phyloP scores from a whole-genome alignment of 2,329 filamentous ascomycete genomes.

The Gnomoniopsis smithogilvyi region DNA sequence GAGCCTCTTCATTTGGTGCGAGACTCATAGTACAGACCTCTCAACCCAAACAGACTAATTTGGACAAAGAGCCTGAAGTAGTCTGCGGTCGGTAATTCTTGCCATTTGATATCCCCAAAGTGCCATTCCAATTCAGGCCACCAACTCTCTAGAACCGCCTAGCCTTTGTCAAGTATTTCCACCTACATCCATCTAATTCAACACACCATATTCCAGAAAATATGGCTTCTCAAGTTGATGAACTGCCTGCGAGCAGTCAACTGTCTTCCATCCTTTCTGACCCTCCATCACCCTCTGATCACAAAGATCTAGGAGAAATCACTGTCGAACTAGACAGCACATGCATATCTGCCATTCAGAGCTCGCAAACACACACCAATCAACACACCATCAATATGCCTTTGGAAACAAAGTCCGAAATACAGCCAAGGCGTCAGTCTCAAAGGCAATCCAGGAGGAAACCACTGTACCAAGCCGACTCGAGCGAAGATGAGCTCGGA shows the following conservation, averaged over 20 bases:
- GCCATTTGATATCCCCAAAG: background rate
- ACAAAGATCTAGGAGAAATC: background rate
- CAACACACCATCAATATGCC: background rate
- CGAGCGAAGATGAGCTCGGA: background rate
- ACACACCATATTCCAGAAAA: background rate
- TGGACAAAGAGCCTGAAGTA: background rate
- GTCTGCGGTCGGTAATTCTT: background rate
- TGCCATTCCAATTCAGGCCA: background rate
- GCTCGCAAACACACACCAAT: background rate
- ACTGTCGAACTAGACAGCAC: background rate
- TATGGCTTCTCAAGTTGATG: background rate
- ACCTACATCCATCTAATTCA: background rate
- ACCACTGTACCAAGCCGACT: background rate
- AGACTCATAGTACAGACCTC: background rate
- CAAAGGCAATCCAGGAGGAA: background rate
- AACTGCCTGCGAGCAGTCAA: slow-evolving; percentile 9
- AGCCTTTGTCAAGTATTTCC: background rate
- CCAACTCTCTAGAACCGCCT: background rate
- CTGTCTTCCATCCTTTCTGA: slow-evolving; percentile 11
- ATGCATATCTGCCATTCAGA: background rate
- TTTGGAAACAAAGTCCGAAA: background rate
- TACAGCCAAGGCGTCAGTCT: background rate
- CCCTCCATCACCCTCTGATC: slow-evolving; percentile 7
- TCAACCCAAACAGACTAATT: background rate
- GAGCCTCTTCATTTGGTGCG: background rate